phyloP scores from a whole-genome alignment of 441 rosid species.

The Corymbia citriodora region DNA sequence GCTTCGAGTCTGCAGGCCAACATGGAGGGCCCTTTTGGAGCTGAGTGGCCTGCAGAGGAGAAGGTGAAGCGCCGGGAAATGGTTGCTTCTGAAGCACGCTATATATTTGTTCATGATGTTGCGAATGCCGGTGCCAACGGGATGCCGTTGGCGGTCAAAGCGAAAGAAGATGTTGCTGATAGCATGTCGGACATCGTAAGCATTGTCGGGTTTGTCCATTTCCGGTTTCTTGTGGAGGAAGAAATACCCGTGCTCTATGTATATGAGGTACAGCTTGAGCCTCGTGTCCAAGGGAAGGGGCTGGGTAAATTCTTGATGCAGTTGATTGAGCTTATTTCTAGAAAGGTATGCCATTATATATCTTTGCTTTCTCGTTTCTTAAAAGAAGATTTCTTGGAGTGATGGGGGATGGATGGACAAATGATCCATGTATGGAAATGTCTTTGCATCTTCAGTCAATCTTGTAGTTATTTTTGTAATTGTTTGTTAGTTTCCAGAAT shows the following conservation, averaged over 20 bases:
- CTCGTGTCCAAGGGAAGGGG: conserved; percentile 66
- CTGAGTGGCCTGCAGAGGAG: conserved; percentile 70
- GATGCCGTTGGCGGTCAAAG: background rate
- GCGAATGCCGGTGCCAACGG: conserved; percentile 14
- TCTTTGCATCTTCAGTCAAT: background rate
- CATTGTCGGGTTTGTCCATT: conserved; percentile 74
- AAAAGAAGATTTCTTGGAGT: background rate
- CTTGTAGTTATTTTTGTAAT: background rate
- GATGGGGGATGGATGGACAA: background rate
- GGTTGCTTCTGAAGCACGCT: conserved; percentile 67
- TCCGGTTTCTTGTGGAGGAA: conserved; percentile 76
- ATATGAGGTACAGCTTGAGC: conserved; percentile 78
- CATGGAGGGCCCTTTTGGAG: conserved; percentile 69
- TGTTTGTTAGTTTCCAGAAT: background rate
- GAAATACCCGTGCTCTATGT: conserved; percentile 76
- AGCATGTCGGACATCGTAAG: conserved; percentile 9
- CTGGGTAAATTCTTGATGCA: conserved; percentile 83
- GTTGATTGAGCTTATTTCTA: conserved; percentile 71
- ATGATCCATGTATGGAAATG: background rate
- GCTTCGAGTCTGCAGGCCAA: conserved; percentile 33
- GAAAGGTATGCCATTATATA: conserved; percentile 35
- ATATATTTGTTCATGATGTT: conserved; percentile 49
- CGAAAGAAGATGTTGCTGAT: background rate
- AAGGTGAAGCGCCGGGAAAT: conserved; percentile 76
- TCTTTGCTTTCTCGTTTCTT: background rate